Conservation (phyloP, 2,329 filamentous ascomycete species). For the Aspergillus sergii region DNA sequence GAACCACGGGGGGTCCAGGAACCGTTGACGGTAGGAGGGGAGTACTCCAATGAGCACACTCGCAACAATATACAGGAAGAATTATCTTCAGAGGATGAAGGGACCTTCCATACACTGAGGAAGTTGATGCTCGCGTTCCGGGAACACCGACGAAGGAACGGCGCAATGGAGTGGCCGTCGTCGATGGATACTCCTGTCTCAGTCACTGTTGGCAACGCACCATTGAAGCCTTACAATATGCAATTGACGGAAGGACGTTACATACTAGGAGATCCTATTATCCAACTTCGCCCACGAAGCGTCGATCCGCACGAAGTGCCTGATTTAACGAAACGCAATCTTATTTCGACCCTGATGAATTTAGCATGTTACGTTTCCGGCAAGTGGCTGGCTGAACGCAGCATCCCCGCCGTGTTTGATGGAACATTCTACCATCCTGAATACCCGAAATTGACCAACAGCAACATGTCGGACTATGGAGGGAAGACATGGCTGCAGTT, state of each 20-base stretch:
- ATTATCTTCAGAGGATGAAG: conserved; percentile 37
- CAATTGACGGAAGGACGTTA: conserved; percentile 34
- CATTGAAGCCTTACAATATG: conserved; percentile 31
- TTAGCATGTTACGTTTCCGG: conserved; percentile 48
- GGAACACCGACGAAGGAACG: conserved; percentile 39
- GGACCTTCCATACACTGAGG: conserved; percentile 38
- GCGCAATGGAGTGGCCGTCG: conserved; percentile 39
- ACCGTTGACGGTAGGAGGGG: conserved; percentile 36
- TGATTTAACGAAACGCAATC: conserved; percentile 41
- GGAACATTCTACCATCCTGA: conserved; percentile 43
- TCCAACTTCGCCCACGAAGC: conserved; percentile 33
- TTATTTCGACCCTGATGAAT: conserved; percentile 57
- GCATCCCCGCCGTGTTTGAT: conserved; percentile 40
- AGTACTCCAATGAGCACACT: conserved; percentile 21
- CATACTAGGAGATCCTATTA: conserved; percentile 46
- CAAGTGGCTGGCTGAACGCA: conserved; percentile 38
- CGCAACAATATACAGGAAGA: conserved; percentile 28
- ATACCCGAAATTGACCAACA: conserved; percentile 41
- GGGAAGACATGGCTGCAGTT: conserved; percentile 41
- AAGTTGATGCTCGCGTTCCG: conserved; percentile 44
- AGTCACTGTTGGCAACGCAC: conserved; percentile 27
- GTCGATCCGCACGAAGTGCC: conserved; percentile 40
- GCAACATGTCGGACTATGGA: conserved; percentile 46
- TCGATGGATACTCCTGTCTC: conserved; percentile 23
- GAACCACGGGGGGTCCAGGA: conserved; percentile 17